Percentiles rank a stretch among this genome's conserved stretches.
Evolutionary conservation across 2,329 filamentous ascomycete species (phyloP).

Genomic region (Colletotrichum sp.): DNA sequence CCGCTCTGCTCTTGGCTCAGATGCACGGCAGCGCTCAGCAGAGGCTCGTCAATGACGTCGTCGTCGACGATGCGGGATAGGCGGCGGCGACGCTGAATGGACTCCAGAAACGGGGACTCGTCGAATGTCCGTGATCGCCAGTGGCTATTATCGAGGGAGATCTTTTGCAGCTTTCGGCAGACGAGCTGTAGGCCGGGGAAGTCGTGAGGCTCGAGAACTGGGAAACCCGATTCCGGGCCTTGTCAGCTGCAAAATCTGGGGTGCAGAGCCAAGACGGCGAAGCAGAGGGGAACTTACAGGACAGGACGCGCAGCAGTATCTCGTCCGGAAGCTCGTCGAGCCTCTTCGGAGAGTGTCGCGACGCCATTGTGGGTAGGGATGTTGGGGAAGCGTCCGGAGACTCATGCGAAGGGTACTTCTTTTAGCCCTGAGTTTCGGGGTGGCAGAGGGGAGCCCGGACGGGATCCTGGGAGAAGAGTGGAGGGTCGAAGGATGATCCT

Average conservation of each 20-base stretch:
- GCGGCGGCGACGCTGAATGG: constrained; percentile 59
- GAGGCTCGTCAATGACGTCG: constrained; percentile 12
- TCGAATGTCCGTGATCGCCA: constrained; percentile 81
- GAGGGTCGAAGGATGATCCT: constrained; percentile 18
- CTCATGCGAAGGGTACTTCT: neutral
- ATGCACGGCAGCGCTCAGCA: constrained; percentile 15
- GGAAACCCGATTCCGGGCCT: constrained; percentile 1
- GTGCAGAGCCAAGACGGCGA: neutral
- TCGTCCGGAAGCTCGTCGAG: constrained; percentile 67
- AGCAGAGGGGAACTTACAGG: constrained; percentile 11
- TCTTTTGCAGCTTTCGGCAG: constrained; percentile 66
- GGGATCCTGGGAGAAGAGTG: constrained; percentile 7
- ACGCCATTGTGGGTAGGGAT: constrained; percentile 23
- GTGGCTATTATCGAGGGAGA: constrained; percentile 75
- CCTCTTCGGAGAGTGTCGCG: constrained; percentile 11
- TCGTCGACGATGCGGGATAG: constrained; percentile 25
- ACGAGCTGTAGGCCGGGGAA: constrained; percentile 73
- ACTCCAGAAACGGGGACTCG: constrained; percentile 68
- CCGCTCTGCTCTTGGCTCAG: constrained; percentile 1
- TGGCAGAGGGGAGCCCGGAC: constrained; percentile 12
- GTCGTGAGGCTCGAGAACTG: constrained; percentile 68
- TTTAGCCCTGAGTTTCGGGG: neutral
- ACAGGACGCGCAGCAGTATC: constrained; percentile 56
- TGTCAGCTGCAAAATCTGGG: constrained; percentile 13
- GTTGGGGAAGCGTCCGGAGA: neutral